Base-by-base conservation (phyloP, 192 early-diverging fungal genomes). In the Mortierella antarctica region DNA sequence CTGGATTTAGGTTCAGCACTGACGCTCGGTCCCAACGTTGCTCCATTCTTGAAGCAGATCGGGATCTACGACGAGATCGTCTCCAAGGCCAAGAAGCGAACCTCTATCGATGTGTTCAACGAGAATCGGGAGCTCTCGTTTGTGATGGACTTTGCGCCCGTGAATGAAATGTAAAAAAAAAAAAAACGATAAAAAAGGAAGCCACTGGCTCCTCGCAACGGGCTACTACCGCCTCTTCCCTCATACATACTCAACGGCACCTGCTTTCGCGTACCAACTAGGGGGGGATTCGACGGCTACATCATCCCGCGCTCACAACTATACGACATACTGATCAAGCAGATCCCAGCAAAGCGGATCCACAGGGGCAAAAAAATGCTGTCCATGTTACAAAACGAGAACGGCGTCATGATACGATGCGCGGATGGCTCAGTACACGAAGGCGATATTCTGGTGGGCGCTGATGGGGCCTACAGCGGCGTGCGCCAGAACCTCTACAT, bases 401-500 rank as follows among this genome's bases (percentile, higher is more conserved):
- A 75, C 6, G 65, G 73, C 6, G 73, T 75, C 46, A 54, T 67
- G 14, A 68, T 75, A 46, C 7, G 42, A 2, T 67, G 65, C 49
- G 62, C 46, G 1, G 73, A 75, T 53, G 62, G 62, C n/a, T 44
- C 65, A 4, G 48, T 53, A 8, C 46, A 75, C 23, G 44, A 75
- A 6, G 73, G 57, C 4, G 65, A 75, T 41, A 57, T 75, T 20
- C 65, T 68, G 17, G 73, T 75, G 1, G 73, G 73, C 14, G 59
- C 73, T 4, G 73, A 75, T 50, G 73, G 73, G 6, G 73, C 73
- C 23, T 68, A 75, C 44, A 61, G 57, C 14, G 52, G 48, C 15
- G 65, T 75, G 5, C 65, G 73, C 6, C 65, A 75, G 21, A 60
- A 17, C 6, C 53, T 75, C 7, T 75, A 75, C 15, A 9, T 18